phyloP scores from a whole-genome alignment of 164 flowering plant genomes.

The Hamamelis virginiana region DNA sequence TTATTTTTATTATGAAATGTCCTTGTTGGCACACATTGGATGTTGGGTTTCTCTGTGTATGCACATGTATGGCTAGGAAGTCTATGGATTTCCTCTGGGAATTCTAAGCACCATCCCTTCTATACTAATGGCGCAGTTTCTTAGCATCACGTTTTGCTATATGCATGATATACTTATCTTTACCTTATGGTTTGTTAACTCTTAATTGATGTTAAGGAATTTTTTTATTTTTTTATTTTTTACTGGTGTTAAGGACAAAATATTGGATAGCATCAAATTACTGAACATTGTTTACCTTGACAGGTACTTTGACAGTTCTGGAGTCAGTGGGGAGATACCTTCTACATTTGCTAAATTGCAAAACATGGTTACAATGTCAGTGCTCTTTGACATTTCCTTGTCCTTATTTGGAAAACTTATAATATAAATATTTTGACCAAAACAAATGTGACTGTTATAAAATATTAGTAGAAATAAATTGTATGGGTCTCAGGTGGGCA shows the following conservation, averaged over 20 bases:
- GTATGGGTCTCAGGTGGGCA: slow-evolving; percentile 53
- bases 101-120: no score
- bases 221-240: neutral
- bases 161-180: no score
- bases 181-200: neutral
- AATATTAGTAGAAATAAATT: neutral
- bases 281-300: slow-evolving; percentile 1
- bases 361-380: slow-evolving; percentile 33
- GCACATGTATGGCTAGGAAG: no score
- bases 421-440: neutral
- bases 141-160: no score
- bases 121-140: no score
- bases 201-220: neutral
- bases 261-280: neutral
- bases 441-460: neutral
- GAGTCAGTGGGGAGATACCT: slow-evolving; percentile 57
- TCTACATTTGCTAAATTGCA: slow-evolving; percentile 38
- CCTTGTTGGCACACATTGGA: no score
- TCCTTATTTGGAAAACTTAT: neutral
- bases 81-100: no score
- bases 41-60: no score
- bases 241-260: neutral
- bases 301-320: slow-evolving; percentile 55
- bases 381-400: neutral
- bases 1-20: no score